Base-by-base conservation (phyloP, 1,139 yeast species). In the Candida sojae region DNA sequence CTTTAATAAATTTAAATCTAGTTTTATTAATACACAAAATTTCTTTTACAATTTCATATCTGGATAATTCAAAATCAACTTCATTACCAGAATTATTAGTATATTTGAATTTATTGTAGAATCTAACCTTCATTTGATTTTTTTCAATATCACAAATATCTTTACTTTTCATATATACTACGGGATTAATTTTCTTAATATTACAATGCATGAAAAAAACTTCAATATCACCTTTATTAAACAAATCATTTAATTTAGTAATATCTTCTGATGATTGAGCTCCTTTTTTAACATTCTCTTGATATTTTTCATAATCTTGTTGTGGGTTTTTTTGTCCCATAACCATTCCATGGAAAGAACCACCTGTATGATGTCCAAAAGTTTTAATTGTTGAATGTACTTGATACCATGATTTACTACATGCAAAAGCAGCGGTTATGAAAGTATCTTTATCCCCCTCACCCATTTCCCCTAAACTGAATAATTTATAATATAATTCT, bases 361-460 rank as follows among this genome's bases (percentile, higher is more conserved):
- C 44, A 3, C 55, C 47, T 10, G 53, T 51, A 13, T 55, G 48
- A 44, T 64, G 64, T 1, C 73, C 73, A 39, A 57, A 45, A 2
- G 72, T 61, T 33, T 50, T 51, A 26, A 67, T 61, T 44, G 48
- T 56, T 5, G 68, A 62, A 43, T 53, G 73, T 11, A 80, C 78
- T 57, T 80, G 85, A 57, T 80, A 80, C 46, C 66, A 79, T 2
- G 65, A 63, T 50, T 76, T 68, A 1, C 64, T 63, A 33, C 45
- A 40, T 12, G 66, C 73, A 47, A 64, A 61, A 0, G 86, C 84
- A 1, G 85, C 86, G 1, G 84, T 77, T 28, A 71, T 68, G 56
- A 82, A 82, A 0, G 88, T 83, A 53, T 83, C 88, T 56, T 83
- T 83, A 55, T 83, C 88, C 44, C 88, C 88, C 63, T 82, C 86